These are phyloP conservation scores for Echeveria elegans DNA, from an alignment of 164 flowering plant genomes.

Conservation along the genomic window DNA sequence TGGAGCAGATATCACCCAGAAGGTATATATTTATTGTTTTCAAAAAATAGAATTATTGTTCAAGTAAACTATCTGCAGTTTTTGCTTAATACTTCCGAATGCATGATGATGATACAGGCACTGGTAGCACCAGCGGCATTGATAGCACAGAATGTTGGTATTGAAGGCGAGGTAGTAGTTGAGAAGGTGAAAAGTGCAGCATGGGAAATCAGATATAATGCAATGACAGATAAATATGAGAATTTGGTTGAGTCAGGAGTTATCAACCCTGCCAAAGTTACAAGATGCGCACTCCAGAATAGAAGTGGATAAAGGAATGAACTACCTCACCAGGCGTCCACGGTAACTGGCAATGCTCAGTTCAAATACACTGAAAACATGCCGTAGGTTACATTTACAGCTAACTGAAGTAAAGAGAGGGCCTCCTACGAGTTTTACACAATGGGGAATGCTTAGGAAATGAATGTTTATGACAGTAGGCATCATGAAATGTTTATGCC, in stretches of 20 bases:
- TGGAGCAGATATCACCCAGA: slow-evolving; percentile 91
- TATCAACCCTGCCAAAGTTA: slow-evolving; percentile 97
- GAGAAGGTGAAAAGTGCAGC: slow-evolving; percentile 73
- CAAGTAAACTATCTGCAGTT: too few species aligned
- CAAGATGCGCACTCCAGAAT: slow-evolving; percentile 91
- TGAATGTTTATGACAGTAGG: too few species aligned
- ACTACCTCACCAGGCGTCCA: too few species aligned
- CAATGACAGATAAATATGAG: slow-evolving; percentile 83
- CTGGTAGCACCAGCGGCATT: slow-evolving; percentile 77
- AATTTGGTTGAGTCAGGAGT: slow-evolving; percentile 80
- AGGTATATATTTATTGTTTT: slow-evolving; percentile 40
- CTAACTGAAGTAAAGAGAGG: too few species aligned
- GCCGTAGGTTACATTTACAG: too few species aligned
- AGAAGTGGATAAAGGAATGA: not conserved
- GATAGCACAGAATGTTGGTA: slow-evolving; percentile 95
- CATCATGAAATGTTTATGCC: too few species aligned
- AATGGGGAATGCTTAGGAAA: too few species aligned
- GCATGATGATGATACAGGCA: slow-evolving; percentile 41
- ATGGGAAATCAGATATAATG: slow-evolving; percentile 96
- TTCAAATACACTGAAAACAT: too few species aligned
- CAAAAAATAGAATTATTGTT: too few species aligned
- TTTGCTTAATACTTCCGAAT: not conserved
- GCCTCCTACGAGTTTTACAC: too few species aligned
- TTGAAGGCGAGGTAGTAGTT: slow-evolving; percentile 98
- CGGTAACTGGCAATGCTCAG: too few species aligned